Evolutionary conservation across 2,329 filamentous ascomycete species (phyloP).

Genomic region (Cladosporium cucumerinum): DNA sequence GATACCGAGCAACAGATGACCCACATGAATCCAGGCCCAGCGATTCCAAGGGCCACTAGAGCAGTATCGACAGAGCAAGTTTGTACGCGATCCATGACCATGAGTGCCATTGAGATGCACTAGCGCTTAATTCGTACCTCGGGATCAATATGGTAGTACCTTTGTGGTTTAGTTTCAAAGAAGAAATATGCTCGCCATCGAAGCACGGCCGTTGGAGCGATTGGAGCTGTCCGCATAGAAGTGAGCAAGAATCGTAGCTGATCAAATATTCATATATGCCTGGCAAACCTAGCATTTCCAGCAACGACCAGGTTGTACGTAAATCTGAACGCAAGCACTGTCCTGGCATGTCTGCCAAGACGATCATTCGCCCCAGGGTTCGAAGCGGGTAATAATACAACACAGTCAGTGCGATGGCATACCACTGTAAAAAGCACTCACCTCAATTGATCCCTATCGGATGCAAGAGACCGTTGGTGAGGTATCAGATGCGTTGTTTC

Average conservation of each 20-base stretch:
- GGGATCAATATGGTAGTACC: not conserved
- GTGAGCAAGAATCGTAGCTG: not conserved
- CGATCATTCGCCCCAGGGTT: not conserved
- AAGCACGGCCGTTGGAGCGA: not conserved
- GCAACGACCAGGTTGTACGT: not conserved
- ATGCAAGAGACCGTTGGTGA: not conserved
- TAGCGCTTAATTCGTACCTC: not conserved
- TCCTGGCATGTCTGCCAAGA: not conserved
- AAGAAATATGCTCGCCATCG: not conserved
- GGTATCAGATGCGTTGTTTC: not conserved
- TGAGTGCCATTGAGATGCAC: not conserved
- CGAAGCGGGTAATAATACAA: not conserved
- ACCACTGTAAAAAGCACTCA: not conserved
- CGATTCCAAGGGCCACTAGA: not conserved
- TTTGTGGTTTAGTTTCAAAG: not conserved
- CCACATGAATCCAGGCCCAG: not conserved
- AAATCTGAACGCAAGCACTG: not conserved
- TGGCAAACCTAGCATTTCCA: not conserved
- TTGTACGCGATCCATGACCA: not conserved
- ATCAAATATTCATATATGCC: not conserved
- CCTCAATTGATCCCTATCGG: not conserved
- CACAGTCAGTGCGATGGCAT: not conserved
- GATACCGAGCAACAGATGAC: not conserved
- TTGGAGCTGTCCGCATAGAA: not conserved
- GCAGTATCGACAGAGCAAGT: not conserved